Base-by-base conservation (phyloP, 2,329 filamentous ascomycete species). In the Colletotrichum theobromicola region DNA sequence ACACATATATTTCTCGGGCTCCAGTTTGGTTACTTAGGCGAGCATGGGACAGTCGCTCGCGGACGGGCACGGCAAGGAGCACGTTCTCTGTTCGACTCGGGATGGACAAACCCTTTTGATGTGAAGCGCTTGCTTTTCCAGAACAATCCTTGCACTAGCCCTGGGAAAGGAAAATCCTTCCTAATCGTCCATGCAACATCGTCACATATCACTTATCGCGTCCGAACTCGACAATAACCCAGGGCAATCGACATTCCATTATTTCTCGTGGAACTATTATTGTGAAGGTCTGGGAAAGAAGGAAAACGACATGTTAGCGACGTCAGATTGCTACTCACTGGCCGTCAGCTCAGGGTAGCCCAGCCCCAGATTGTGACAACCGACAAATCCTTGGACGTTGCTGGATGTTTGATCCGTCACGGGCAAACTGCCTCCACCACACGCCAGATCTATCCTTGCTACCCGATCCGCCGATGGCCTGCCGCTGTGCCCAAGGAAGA, bases 401-500 rank as follows among this genome's bases (percentile, higher is more conserved):
- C 50, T 70, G 24, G 24, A 64, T 37, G 53, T 60, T 50, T 64
- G 71, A 72, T 70, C 37, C 34, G 55, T 55, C 62, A 62, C 46
- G 62, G 62, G 64, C 72, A 71, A 74, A 71, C 42, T 18, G 67
- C 57, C 67, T 74, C 72, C 68, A 67, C 55, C 37, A 55, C 42
- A 46, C 68, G 34, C 68, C 57, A 74, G 70, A 75, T 74, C 63
- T 69, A 76, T 67, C 68, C 74, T 72, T 75, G 67, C 58, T 75
- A 76, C 76, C 76, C 71, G 71, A 75, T 70, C 70, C 63, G 62
- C 26, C 74, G 34, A 65, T 53, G 67, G 67, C 60, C 46, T 67
- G 64, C 70, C 57, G 60, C 64, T 63, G 60, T 70, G 68, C 76
- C 74, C 61, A 76, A 76, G 74, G 64, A 65, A 76, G 75, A 68